Percentiles rank a stretch among this genome's conserved stretches.
Conservation (phyloP, 176 grass and related monocot species). For the Rhynchospora breviuscula region DNA sequence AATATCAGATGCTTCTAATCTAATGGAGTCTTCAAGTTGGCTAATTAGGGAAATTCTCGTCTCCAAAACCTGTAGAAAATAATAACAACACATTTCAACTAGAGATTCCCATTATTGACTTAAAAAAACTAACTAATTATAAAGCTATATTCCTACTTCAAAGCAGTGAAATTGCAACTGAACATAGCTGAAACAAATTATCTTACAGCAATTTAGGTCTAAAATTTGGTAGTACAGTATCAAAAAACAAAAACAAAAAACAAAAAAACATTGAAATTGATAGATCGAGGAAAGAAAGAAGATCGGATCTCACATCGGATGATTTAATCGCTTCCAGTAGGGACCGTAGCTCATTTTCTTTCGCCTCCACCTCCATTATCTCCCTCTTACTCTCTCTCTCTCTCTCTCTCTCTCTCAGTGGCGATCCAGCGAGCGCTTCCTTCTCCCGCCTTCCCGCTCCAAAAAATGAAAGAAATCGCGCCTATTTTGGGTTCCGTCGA, state of each 20-base stretch:
- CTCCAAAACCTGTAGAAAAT: slow-evolving; percentile 57
- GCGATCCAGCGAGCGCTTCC: neutral
- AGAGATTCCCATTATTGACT: neutral
- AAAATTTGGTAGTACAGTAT: neutral
- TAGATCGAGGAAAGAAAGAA: slow-evolving; percentile 3
- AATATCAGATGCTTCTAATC: slow-evolving; percentile 33
- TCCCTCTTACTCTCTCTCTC: slow-evolving; percentile 14
- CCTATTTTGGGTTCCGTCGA: neutral
- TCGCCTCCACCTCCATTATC: neutral
- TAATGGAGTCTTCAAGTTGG: slow-evolving; percentile 47
- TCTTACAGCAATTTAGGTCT: neutral
- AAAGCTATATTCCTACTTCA: neutral
- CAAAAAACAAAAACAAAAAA: neutral
- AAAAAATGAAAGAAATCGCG: neutral
- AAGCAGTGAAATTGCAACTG: neutral
- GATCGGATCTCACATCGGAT: slow-evolving; percentile 35
- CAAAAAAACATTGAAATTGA: neutral
- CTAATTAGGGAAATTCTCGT: slow-evolving; percentile 49
- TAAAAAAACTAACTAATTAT: neutral
- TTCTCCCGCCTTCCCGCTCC: slow-evolving; percentile 26
- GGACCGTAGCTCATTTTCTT: slow-evolving; percentile 25
- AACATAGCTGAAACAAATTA: neutral
- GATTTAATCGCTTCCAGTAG: slow-evolving; percentile 45
- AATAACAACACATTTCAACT: neutral
- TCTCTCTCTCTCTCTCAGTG: neutral